Percentiles rank a stretch among this genome's conserved stretches.
Conservation (phyloP, 2,329 filamentous ascomycete species). For the Leptographium radiaticola region DNA sequence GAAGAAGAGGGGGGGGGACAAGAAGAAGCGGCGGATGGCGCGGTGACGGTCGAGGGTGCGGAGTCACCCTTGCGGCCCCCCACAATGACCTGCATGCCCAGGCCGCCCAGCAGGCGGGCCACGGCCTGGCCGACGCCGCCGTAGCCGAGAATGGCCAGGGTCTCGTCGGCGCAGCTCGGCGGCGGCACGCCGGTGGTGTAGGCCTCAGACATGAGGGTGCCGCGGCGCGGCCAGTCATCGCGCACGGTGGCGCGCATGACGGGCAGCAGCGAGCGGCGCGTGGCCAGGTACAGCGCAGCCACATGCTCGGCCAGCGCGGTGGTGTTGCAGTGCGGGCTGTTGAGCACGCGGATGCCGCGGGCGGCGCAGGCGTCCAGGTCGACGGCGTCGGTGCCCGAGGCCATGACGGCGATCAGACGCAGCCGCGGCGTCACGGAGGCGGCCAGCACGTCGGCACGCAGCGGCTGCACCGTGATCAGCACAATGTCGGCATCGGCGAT, state of each 20-base stretch:
- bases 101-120: constrained; percentile 15
- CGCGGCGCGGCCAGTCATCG: constrained; percentile 12
- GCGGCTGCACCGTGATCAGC: constrained; percentile 19
- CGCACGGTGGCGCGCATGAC: constrained; percentile 16
- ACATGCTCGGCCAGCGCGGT: constrained; percentile 17
- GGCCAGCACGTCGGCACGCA: constrained; percentile 14
- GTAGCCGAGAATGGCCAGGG: constrained; percentile 21
- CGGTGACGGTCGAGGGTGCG: background rate
- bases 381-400: constrained; percentile 17
- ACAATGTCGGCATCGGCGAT: constrained; percentile 23
- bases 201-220: constrained; percentile 10
- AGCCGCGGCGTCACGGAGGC: constrained; percentile 16
- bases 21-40: background rate
- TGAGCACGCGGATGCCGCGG: constrained; percentile 18
- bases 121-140: constrained; percentile 21
- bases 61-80: background rate
- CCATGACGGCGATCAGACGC: constrained; percentile 16
- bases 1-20: too few species aligned
- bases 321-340: constrained; percentile 18
- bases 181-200: constrained; percentile 9
- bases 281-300: constrained; percentile 14
- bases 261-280: constrained; percentile 22
- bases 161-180: constrained; percentile 11
- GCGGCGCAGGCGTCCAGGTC: constrained; percentile 13
- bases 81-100: constrained; percentile 21